Evolutionary conservation across 805 yeast genomes (phyloP).

Genomic region (Yarrowia keelungensis): DNA sequence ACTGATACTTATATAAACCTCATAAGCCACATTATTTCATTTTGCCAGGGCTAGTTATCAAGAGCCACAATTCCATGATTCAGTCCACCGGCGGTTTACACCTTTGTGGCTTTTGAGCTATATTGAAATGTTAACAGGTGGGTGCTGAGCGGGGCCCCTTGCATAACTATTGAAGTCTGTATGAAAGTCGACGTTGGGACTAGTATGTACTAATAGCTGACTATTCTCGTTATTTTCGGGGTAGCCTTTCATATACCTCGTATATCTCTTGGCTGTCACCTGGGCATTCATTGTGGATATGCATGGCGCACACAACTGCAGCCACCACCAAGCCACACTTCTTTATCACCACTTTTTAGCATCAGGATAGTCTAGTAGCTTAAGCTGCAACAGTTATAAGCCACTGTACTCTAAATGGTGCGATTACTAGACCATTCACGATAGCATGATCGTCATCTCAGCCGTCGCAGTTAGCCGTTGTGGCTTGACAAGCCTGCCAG

Average conservation of each 20-base stretch:
- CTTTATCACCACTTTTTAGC: neutral
- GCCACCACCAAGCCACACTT: conserved; percentile 18
- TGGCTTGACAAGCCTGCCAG: neutral
- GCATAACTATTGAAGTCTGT: too few species aligned
- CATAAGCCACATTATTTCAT: neutral
- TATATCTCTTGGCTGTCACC: conserved; percentile 12
- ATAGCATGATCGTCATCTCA: neutral
- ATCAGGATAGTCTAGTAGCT: neutral
- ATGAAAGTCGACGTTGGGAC: too few species aligned
- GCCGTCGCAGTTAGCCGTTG: neutral
- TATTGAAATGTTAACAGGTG: neutral
- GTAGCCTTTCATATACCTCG: neutral
- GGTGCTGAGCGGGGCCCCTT: too few species aligned
- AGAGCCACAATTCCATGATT: neutral
- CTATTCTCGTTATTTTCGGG: too few species aligned
- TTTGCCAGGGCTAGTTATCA: neutral
- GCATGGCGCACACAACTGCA: neutral
- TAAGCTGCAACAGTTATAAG: neutral
- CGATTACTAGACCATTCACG: neutral
- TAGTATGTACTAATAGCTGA: too few species aligned
- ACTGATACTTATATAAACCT: neutral
- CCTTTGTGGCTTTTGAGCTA: conserved; percentile 1
- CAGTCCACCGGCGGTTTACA: neutral
- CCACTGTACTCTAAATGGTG: neutral
- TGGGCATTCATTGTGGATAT: neutral